These are phyloP conservation scores for Neovahlkampfia damariscottae DNA, from an alignment of 78 protist species.

Conservation along the genomic window DNA sequence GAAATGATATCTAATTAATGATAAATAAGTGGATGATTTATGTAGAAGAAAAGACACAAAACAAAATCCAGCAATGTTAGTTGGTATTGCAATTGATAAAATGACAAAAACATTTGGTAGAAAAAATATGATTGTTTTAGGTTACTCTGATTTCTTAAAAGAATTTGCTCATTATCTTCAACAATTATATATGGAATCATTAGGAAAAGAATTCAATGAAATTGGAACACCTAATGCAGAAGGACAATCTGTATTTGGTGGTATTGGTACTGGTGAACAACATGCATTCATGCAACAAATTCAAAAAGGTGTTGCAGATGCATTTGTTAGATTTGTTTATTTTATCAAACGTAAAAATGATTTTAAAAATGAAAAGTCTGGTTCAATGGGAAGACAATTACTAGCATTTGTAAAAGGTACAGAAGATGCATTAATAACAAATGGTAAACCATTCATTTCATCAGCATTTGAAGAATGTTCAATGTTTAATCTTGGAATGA, in stretches of 20 bases:
- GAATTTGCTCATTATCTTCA: slow-evolving; percentile 43
- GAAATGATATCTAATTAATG: too few species aligned
- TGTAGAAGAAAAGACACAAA: slow-evolving; percentile 5
- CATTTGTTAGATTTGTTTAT: slow-evolving; percentile 29
- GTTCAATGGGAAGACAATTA: slow-evolving; percentile 47
- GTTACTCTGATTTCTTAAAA: slow-evolving; percentile 30
- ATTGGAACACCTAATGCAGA: slow-evolving; percentile 5
- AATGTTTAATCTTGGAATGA: slow-evolving; percentile 34
- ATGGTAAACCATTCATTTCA: slow-evolving; percentile 12
- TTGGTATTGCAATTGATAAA: slow-evolving; percentile 19
- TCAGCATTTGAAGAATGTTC: background rate
- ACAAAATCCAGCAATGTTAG: slow-evolving; percentile 36
- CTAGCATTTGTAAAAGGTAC: slow-evolving; percentile 37
- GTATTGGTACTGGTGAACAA: slow-evolving; percentile 45
- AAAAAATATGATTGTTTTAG: slow-evolving; percentile 37
- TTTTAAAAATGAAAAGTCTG: slow-evolving; percentile 18
- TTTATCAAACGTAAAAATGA: slow-evolving; percentile 20
- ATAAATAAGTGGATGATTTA: slow-evolving; percentile 33
- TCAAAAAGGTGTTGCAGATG: slow-evolving; percentile 35
- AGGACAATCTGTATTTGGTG: slow-evolving; percentile 47
- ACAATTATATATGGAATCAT: slow-evolving; percentile 45
- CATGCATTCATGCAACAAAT: slow-evolving; percentile 49
- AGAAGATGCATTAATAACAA: slow-evolving; percentile 24
- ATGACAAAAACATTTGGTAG: background rate
- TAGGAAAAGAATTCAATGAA: slow-evolving; percentile 31